Evolutionary conservation across 306 rosid species (phyloP), one percentile per base, ranked within the genome.

Genomic region (Gillenia trifoliata): DNA sequence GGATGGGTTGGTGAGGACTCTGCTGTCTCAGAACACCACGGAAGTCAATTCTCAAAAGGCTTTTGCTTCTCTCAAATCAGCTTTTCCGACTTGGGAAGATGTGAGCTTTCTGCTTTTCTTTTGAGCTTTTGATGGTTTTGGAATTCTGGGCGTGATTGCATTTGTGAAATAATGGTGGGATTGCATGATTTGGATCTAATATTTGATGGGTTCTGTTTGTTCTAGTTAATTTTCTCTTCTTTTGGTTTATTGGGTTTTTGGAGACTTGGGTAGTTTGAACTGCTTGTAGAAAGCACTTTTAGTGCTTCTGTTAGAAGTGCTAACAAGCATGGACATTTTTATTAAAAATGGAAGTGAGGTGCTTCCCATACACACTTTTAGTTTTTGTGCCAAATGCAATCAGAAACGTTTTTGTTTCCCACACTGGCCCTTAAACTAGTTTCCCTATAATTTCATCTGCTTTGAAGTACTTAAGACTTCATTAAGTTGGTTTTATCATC

Each of bases 1-100:
- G 74, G 98, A 93, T 76, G 94, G 98, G 40, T 76, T 93, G 62
- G 89, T 93, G 73, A 89, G 83, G 67, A 93, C 92, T 36, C 85
- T 93, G 75, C 88, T 93, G 52, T 93, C 97, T 1, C 97, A 93
- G 85, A 93, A 91, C 78, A 93, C 98, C 11, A 91, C 97, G 1
- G 97, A 93, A 5, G 76, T 52, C 23, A 89, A 89, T 83, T 86
- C 88, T 7, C 83, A 77, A 15, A 85, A 74, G 82, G 98, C 98
- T 59, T 93, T 93, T 45, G 82, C 76, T 70, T 85, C 88, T 70
- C 98, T 93, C 78, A 93, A 93, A 78, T 81, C 92, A 5, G 74
- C 92, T 30, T 93, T 93, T 69, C 88, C 94, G 40, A 74, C 84
- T 12, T 89, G 88, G 90, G 81, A 84, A 77, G 77, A 84, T 73